A percentile compares a stretch with the other conserved stretches of the same genome.
These are phyloP conservation scores for Dothideomycetidae sp. DNA, from an alignment of 2,329 filamentous ascomycete genomes.

Conservation along the genomic window DNA sequence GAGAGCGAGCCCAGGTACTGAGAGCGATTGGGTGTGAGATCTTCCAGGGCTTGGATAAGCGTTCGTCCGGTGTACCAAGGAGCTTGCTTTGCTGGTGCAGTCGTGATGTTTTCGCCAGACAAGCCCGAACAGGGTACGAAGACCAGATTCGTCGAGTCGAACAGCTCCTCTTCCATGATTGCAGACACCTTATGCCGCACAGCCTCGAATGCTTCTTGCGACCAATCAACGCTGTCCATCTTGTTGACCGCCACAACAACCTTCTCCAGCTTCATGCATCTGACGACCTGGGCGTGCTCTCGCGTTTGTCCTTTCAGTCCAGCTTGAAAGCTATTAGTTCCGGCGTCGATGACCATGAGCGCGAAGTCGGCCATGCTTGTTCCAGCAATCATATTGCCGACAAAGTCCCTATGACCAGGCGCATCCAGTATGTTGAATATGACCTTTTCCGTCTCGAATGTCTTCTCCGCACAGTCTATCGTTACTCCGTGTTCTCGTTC, in stretches of 20 bases:
- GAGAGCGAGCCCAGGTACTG: conserved; percentile 44
- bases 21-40: conserved; percentile 48
- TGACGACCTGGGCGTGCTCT: conserved; percentile 78
- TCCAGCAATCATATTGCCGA: conserved; percentile 97
- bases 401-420: conserved; percentile 87
- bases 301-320: conserved; percentile 87
- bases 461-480: conserved; percentile 89
- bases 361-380: conserved; percentile 93
- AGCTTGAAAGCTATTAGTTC: conserved; percentile 81
- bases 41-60: conserved; percentile 70
- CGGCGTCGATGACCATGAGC: conserved; percentile 83
- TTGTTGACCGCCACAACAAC: conserved; percentile 92
- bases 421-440: conserved; percentile 90
- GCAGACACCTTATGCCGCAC: conserved; percentile 71
- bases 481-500: conserved; percentile 84
- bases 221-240: conserved; percentile 78
- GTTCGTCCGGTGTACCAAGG: conserved; percentile 73
- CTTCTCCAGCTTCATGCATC: conserved; percentile 79
- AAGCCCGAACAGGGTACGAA: conserved; percentile 87
- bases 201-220: conserved; percentile 65
- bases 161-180: conserved; percentile 71
- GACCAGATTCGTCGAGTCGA: conserved; percentile 63
- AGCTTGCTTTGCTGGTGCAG: conserved; percentile 34
- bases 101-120: conserved; percentile 71
- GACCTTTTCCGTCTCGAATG: conserved; percentile 79